Percentiles rank a stretch among this genome's conserved stretches.
Conservation (phyloP, 2,329 filamentous ascomycete species). For the Neonectria magnoliae region DNA sequence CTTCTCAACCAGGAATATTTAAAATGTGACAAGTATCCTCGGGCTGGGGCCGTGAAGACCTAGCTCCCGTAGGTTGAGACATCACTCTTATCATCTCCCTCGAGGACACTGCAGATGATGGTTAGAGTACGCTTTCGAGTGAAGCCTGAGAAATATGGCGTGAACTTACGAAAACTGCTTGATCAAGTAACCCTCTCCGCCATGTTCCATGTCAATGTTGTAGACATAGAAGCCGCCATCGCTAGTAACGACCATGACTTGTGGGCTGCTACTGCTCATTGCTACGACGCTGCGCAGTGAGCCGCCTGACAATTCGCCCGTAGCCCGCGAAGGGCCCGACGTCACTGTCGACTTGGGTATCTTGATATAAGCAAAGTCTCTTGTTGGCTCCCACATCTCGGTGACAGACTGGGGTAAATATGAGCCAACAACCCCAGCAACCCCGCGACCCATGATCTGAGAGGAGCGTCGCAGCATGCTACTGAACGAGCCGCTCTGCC, state of each 20-base stretch:
- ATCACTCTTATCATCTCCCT: conserved; percentile 65
- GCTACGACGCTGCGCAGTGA: conserved; percentile 92
- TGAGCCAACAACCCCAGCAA: conserved; percentile 88
- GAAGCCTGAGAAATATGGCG: not conserved
- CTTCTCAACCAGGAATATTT: not conserved
- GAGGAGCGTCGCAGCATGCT: conserved; percentile 94
- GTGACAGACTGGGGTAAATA: conserved; percentile 94
- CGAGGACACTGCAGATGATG: conserved; percentile 56
- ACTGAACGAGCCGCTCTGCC: conserved; percentile 81
- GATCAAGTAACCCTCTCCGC: conserved; percentile 89
- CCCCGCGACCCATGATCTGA: conserved; percentile 88
- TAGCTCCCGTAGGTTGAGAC: conserved; percentile 55
- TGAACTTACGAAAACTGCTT: conserved; percentile 89
- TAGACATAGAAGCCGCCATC: conserved; percentile 96
- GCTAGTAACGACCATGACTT: conserved; percentile 97
- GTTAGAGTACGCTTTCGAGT: conserved; percentile 8
- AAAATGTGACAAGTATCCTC: not conserved
- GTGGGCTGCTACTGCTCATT: conserved; percentile 92
- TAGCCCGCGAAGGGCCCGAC: conserved; percentile 28
- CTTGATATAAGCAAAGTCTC: conserved; percentile 97
- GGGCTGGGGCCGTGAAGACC: not conserved
- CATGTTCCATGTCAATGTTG: conserved; percentile 92
- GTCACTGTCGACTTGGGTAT: conserved; percentile 70
- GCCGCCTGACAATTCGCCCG: conserved; percentile 49
- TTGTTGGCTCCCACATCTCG: conserved; percentile 95